Conservation (phyloP, 73 alveolate species). For the Paramecium tetraurelia region DNA sequence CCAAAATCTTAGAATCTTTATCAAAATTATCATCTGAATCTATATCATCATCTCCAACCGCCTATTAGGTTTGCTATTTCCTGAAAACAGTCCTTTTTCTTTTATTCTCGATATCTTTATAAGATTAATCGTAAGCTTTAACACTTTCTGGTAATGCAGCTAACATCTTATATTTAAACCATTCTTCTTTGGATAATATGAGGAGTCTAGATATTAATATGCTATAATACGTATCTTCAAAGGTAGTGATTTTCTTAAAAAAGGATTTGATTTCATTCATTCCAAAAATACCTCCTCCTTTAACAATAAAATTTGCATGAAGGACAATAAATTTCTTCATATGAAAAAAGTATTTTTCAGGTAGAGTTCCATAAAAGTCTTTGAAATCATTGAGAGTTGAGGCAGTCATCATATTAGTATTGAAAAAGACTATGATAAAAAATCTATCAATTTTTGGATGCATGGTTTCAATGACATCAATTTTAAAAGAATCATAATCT, state of each 20-base stretch:
- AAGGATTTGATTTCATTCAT: neutral
- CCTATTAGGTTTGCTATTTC: neutral
- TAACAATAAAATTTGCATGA: constrained; percentile 26
- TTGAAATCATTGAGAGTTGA: constrained; percentile 36
- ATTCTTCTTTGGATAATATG: neutral
- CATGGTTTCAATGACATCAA: neutral
- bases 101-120: constrained; percentile 10
- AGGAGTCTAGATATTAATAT: neutral
- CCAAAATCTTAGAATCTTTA: neutral
- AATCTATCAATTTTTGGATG: neutral
- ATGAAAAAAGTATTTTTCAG: neutral
- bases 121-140: constrained; percentile 6
- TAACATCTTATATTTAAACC: constrained; percentile 23
- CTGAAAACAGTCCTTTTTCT: neutral
- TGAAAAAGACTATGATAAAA: neutral
- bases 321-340: neutral
- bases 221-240: neutral
- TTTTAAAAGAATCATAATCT: constrained; percentile 25
- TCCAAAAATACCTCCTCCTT: constrained; percentile 22
- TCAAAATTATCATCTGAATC: constrained; percentile 3
- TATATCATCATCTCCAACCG: neutral
- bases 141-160: neutral
- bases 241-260: constrained; percentile 30
- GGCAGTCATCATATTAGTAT: constrained; percentile 36
- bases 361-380: constrained; percentile 7